Conservation (phyloP, 371 early-diverging fungal genomes). For the Phascolomyces articulosus region DNA sequence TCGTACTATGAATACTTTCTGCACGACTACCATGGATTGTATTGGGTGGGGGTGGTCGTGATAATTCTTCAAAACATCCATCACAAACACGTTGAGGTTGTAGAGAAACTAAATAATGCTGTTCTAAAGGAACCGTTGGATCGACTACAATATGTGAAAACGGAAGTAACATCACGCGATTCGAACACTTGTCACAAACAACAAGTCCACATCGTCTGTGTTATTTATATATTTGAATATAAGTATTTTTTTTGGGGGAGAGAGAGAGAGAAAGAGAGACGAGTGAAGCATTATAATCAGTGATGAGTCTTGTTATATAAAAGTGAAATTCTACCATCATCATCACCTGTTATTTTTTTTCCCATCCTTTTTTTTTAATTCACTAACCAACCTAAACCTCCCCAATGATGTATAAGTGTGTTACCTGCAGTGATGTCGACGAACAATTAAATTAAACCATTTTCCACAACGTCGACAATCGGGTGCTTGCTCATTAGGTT, state of each 20-base stretch:
- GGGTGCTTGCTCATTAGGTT: constrained; percentile 34
- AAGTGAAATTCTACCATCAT: neutral
- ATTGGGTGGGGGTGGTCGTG: too few species aligned
- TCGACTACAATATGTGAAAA: constrained; percentile 57
- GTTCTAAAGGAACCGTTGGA: constrained; percentile 33
- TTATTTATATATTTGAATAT: too few species aligned
- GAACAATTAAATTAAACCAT: constrained; percentile 63
- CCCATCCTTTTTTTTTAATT: neutral
- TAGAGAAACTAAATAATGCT: constrained; percentile 30
- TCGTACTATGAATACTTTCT: too few species aligned
- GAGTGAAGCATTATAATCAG: too few species aligned
- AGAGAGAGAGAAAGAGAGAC: too few species aligned
- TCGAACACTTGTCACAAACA: constrained; percentile 78
- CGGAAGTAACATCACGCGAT: constrained; percentile 49
- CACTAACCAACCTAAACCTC: neutral
- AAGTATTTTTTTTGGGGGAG: too few species aligned
- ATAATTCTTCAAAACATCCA: constrained; percentile 39
- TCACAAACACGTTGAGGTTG: constrained; percentile 63
- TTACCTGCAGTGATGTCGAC: constrained; percentile 79
- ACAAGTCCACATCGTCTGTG: constrained; percentile 77
- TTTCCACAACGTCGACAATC: constrained; percentile 70
- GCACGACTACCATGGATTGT: too few species aligned
- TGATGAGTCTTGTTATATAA: too few species aligned
- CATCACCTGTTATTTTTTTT: constrained; percentile 2
- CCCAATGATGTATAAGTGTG: neutral